Base-by-base conservation (phyloP, 2,329 filamentous ascomycete genomes). In the Piedraia hortae region DNA sequence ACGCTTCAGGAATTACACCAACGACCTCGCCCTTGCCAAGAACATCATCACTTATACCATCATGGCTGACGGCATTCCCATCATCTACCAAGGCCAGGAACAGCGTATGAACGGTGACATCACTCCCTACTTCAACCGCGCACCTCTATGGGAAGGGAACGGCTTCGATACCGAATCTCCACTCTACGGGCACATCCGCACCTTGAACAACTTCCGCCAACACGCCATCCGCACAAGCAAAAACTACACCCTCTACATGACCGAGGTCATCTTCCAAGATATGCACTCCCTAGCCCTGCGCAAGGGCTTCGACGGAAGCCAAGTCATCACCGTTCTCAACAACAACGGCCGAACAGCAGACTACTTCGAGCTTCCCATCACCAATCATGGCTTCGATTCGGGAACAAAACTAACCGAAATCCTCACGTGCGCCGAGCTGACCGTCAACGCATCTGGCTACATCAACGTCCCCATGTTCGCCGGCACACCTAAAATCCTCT, bases 21-120 rank as follows among this genome's bases (percentile, higher is more conserved):
- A 42, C 29, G 60, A 67, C 32, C 36, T 50, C 2, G 38, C 54
- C 27, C 48, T 64, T 1, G 54, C 61, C 20, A 57, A 59, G 35
- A 69, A 68, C 31, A 51, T 56, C 4, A 47, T 68, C 16, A 50
- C 59, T 0, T 67, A 61, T 29, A 53, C 54, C 10, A 51, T 69
- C 9, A 51, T 69, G 9, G 44, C 45, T 1, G 49, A 63, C 23
- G 63, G 63, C 9, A 58, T 68, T 15, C 62, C 62, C 1, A 60
- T 66, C 24, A 48, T 34, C 14, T 35, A 34, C 22, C 22, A 32
- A 16, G 33, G 33, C 18, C 27, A 30, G 21, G 32, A 34, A 39
- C 63, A 69, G 33, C 55, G 54, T 22, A 60, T 53, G 34, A 35
- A 42, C 2, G 35, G 34, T 7, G 12, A 26, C 5, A 34, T 32